These are phyloP conservation scores for Claviceps capensis DNA, from an alignment of 2,329 filamentous ascomycete species.

Conservation along the genomic window DNA sequence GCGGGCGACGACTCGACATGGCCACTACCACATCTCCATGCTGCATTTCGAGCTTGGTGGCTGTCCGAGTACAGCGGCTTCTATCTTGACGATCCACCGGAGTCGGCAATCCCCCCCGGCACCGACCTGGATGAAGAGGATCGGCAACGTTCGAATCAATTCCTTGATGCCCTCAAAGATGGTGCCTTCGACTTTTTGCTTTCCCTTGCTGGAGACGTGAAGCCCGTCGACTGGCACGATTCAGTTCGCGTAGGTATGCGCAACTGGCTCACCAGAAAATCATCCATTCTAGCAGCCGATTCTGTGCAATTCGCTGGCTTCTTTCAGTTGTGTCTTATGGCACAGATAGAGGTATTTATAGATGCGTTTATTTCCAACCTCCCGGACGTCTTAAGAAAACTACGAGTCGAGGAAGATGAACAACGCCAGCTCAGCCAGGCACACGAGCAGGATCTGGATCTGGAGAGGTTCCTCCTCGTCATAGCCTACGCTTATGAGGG, in stretches of 20 bases:
- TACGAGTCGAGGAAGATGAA: conserved; percentile 82
- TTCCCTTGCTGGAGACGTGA: conserved; percentile 69
- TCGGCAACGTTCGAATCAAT: conserved; percentile 55
- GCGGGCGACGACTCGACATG: conserved; percentile 55
- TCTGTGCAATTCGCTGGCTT: conserved; percentile 53
- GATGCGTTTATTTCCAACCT: conserved; percentile 93
- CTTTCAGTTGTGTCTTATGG: conserved; percentile 62
- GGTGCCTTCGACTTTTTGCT: conserved; percentile 88
- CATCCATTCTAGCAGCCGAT: conserved; percentile 54
- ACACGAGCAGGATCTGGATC: conserved; percentile 55
- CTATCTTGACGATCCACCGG: conserved; percentile 60
- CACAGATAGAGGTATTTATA: conserved; percentile 73
- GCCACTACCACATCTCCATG: conserved; percentile 62
- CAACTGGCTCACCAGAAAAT: conserved; percentile 70
- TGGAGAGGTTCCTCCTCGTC: conserved; percentile 84
- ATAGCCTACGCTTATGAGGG: conserved; percentile 86
- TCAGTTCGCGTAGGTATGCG: conserved; percentile 73
- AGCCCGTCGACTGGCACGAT: conserved; percentile 73
- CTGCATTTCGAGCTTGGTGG: conserved; percentile 74
- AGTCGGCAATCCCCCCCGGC: conserved; percentile 39
- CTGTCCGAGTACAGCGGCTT: conserved; percentile 84
- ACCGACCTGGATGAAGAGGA: conserved; percentile 57
- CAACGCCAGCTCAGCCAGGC: conserved; percentile 56
- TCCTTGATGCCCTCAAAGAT: conserved; percentile 67
- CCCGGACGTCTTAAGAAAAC: conserved; percentile 74